Evolutionary conservation across 1,139 yeast species (phyloP).

Genomic region (Pichia sp.): DNA sequence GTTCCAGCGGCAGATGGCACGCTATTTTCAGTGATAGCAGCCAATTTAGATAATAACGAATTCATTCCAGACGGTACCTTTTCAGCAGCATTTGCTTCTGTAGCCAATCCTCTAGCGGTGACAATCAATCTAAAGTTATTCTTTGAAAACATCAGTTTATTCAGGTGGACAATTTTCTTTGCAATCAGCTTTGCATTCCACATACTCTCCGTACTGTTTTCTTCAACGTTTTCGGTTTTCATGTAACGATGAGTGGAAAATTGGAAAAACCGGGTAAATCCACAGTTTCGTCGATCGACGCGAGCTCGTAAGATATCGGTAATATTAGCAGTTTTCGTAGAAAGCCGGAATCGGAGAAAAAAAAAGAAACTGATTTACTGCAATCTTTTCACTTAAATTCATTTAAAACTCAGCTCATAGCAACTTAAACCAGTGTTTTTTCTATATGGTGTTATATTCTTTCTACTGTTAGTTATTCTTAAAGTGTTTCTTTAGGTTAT

Average conservation of each 20-base stretch:
- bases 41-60: slow-evolving; percentile 7
- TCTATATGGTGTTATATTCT: background rate
- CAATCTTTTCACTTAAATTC: too few species aligned
- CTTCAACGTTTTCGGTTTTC: background rate
- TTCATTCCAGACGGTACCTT: background rate
- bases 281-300: background rate
- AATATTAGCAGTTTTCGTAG: background rate
- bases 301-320: background rate
- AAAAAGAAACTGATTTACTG: background rate
- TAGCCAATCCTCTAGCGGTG: slow-evolving; percentile 7
- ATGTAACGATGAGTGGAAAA: background rate
- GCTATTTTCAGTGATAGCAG: slow-evolving; percentile 4
- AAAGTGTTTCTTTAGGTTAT: background rate
- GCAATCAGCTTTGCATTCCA: background rate
- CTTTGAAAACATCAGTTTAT: slow-evolving; percentile 2
- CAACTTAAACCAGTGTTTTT: background rate
- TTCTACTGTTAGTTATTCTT: background rate
- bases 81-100: slow-evolving; percentile 3
- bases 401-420: too few species aligned
- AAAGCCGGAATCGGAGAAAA: background rate
- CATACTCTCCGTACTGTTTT: background rate
- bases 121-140: background rate
- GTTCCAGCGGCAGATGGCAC: background rate
- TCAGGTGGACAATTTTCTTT: background rate
- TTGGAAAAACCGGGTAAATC: background rate